Percentiles rank a stretch among this genome's conserved stretches.
Evolutionary conservation across 2,329 filamentous ascomycete genomes (phyloP).

Genomic region (Penicillium sp.): DNA sequence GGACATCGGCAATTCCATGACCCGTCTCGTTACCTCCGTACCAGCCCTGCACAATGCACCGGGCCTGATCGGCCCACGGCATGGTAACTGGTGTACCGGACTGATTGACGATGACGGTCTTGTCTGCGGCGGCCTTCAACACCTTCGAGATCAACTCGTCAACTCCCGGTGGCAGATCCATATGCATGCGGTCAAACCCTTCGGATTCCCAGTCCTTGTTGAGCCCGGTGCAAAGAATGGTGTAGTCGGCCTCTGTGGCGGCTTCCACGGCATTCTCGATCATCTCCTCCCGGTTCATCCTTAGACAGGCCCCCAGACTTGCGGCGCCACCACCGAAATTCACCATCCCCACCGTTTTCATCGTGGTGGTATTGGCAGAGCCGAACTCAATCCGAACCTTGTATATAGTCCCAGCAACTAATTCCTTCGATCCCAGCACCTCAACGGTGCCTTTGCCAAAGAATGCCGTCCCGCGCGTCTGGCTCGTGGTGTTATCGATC

Average conservation of each 20-base stretch:
- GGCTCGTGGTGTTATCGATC: constrained; percentile 60
- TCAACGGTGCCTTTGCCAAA: constrained; percentile 63
- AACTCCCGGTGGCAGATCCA: constrained; percentile 53
- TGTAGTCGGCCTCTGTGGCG: constrained; percentile 17
- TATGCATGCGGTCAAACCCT: constrained; percentile 47
- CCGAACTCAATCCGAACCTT: constrained; percentile 30
- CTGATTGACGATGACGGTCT: constrained; percentile 68
- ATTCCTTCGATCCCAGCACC: constrained; percentile 46
- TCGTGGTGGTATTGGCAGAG: constrained; percentile 24
- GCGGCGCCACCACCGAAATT: constrained; percentile 23
- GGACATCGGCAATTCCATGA: constrained; percentile 72
- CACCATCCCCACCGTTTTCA: constrained; percentile 24
- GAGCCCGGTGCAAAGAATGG: constrained; percentile 22
- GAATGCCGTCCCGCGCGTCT: constrained; percentile 58
- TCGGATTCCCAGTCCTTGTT: constrained; percentile 37
- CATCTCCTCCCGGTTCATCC: constrained; percentile 12
- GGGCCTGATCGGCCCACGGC: constrained; percentile 42
- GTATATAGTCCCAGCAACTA: constrained; percentile 30
- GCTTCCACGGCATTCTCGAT: constrained; percentile 10
- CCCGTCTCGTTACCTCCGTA: constrained; percentile 80
- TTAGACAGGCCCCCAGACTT: constrained; percentile 25
- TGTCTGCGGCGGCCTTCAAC: constrained; percentile 60
- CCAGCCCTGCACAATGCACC: constrained; percentile 69
- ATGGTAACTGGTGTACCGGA: constrained; percentile 64
- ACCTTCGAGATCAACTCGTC: constrained; percentile 61